Base-by-base conservation (phyloP, 352 stramenopile genomes). In the Saprolegnia parasitica region DNA sequence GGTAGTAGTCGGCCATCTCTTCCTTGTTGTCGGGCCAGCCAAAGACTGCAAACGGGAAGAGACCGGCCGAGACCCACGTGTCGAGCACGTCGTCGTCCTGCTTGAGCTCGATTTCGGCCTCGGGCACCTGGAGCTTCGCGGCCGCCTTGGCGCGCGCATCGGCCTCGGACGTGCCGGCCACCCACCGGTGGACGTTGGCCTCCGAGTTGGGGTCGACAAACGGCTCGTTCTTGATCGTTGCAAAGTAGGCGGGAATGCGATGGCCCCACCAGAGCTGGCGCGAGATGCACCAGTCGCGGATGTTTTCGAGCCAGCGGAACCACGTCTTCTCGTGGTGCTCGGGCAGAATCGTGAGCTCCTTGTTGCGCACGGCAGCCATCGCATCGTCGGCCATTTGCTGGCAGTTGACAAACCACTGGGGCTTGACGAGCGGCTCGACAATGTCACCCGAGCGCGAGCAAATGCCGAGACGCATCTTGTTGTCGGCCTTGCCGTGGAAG, bases 201-300 rank as follows among this genome's bases (percentile, higher is more conserved):
- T 80, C 73, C n/a, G 89, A 81, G 20, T 60, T 74, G 16, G 45
- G 46, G 55, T 77, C 71, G 18, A 64, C 61, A 39, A 79, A 80
- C 20, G 73, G 77, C 71, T 91, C 81, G 57, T 74, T 78, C 58
- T 78, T 90, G 40, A 80, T 91, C 42, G 71, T 97, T 37, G 65
- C 91, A 85, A 49, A 49, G 81, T 98, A 99, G 10, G 98, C 98
- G 9, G 97, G 98, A 67, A 99, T 99, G 54, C 98, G 96, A 78
- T 99, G 98, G 29, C 98, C 98, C 98, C 98, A 99, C 97, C 97
- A 99, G 1, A 99, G 86, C 78, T 99, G 97, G 18, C 98, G 91
- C 76, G 92, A 98, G 54, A 99, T 84, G 72, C 98, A 99, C 97
- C 97, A 99, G 80, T 99, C 96, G 32, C 96, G 90, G 73, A 99